Percentiles rank a stretch among this genome's conserved stretches.
These are phyloP conservation scores for Clavariopsis aquatica DNA, from an alignment of 495 filamentous ascomycete species.

Conservation along the genomic window DNA sequence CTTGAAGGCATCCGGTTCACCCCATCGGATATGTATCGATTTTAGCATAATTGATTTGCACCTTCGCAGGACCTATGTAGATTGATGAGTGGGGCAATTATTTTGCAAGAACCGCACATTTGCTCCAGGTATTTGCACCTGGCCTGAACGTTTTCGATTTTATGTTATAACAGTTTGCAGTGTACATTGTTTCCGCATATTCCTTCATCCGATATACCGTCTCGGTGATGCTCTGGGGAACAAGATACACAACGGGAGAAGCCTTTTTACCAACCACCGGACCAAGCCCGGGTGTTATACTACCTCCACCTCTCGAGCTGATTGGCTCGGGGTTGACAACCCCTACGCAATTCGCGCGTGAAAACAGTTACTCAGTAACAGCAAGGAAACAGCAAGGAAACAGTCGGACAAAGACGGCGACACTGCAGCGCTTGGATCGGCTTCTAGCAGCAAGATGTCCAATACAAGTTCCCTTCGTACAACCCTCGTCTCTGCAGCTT, in stretches of 20 bases:
- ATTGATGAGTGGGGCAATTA: no score
- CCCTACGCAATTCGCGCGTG: not conserved
- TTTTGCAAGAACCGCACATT: no score
- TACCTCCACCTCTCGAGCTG: not conserved
- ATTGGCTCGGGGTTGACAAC: not conserved
- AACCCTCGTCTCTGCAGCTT: not conserved
- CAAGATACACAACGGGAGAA: not conserved
- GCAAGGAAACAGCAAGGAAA: no score
- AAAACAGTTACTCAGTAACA: not conserved
- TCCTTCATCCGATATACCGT: no score
- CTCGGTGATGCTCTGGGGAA: not conserved
- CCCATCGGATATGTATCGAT: slow-evolving; percentile 1
- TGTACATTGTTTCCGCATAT: not conserved
- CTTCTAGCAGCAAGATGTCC: slow-evolving; percentile 1
- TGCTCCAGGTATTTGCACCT: not conserved
- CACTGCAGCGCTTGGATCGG: slow-evolving; percentile 12
- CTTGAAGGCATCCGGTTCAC: not conserved
- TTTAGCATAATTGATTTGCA: not conserved
- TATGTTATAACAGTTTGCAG: not conserved
- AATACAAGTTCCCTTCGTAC: not conserved
- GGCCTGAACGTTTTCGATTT: not conserved
- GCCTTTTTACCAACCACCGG: not conserved
- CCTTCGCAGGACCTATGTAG: no score
- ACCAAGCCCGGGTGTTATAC: not conserved
- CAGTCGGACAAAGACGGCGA: not conserved